Conservation (phyloP, 2,329 filamentous ascomycete species). For the Fusarium longipes region DNA sequence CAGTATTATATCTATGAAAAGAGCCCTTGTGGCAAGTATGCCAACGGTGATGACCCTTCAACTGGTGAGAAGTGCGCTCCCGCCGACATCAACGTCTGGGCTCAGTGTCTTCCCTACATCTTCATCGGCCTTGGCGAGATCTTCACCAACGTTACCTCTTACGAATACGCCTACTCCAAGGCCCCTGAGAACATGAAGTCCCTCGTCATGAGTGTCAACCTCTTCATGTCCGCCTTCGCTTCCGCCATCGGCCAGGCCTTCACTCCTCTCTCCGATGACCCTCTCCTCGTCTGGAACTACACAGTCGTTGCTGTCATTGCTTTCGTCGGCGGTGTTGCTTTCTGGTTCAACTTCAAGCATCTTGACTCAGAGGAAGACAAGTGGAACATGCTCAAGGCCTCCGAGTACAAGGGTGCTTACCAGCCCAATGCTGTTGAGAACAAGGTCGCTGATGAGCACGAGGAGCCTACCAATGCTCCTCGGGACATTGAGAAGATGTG, state of each 20-base stretch:
- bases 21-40: conserved; percentile 68
- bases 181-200: conserved; percentile 84
- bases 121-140: conserved; percentile 65
- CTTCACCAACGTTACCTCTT: conserved; percentile 67
- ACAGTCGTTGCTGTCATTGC: conserved; percentile 70
- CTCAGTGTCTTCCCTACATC: conserved; percentile 64
- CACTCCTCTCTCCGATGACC: conserved; percentile 70
- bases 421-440: conserved; percentile 52
- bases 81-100: conserved; percentile 74
- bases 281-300: conserved; percentile 79
- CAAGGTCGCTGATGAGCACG: conserved; percentile 39
- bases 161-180: conserved; percentile 83
- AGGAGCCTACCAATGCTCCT: conserved; percentile 26
- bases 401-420: conserved; percentile 55
- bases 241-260: conserved; percentile 78
- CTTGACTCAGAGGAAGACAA: conserved; percentile 75
- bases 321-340: conserved; percentile 69
- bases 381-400: conserved; percentile 70
- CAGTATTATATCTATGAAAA: conserved; percentile 73
- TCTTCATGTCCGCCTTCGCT: conserved; percentile 77
- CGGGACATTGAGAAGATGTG: conserved; percentile 38
- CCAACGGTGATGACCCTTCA: conserved; percentile 50
- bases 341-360: conserved; percentile 76
- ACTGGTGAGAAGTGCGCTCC: conserved; percentile 58
- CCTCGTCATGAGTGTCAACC: conserved; percentile 75